phyloP scores from a whole-genome alignment of 1,139 yeast genomes.

The Hemisphaericaspora xylofermentans region DNA sequence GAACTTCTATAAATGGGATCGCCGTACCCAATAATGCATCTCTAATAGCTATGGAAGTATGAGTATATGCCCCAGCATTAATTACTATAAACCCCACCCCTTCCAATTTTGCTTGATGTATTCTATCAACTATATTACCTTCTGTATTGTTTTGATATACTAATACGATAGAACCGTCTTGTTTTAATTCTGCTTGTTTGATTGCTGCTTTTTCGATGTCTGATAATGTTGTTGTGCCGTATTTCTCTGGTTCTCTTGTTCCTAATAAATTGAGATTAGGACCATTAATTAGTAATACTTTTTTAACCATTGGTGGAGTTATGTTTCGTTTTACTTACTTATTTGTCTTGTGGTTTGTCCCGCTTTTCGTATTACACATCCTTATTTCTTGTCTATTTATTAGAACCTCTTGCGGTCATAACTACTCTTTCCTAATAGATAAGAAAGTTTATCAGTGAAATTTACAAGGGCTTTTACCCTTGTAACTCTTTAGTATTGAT shows the following conservation, averaged over 20 bases:
- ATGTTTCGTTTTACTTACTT: not conserved
- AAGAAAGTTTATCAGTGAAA: too few species aligned
- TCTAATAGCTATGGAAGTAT: slow-evolving; percentile 49
- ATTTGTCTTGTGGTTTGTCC: not conserved
- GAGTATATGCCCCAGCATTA: slow-evolving; percentile 54
- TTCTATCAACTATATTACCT: slow-evolving; percentile 47
- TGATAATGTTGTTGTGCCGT: slow-evolving; percentile 43
- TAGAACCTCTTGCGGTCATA: too few species aligned
- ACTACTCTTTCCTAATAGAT: too few species aligned
- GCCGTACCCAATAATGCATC: slow-evolving; percentile 49
- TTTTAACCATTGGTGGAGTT: slow-evolving; percentile 30
- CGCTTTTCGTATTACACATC: too few species aligned
- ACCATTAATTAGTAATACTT: slow-evolving; percentile 45
- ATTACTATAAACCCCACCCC: slow-evolving; percentile 43
- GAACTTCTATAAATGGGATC: slow-evolving; percentile 49
- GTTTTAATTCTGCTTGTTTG: slow-evolving; percentile 31
- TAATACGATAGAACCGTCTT: slow-evolving; percentile 30
- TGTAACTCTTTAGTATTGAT: too few species aligned
- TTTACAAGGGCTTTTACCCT: too few species aligned
- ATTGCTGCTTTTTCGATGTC: slow-evolving; percentile 43
- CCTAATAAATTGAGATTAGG: slow-evolving; percentile 50
- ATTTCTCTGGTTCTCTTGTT: slow-evolving; percentile 50
- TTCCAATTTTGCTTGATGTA: slow-evolving; percentile 43
- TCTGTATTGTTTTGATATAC: slow-evolving; percentile 46
- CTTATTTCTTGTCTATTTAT: too few species aligned